Base-by-base conservation (phyloP, 2,329 filamentous ascomycete genomes). In the Diplocarpon rosae region DNA sequence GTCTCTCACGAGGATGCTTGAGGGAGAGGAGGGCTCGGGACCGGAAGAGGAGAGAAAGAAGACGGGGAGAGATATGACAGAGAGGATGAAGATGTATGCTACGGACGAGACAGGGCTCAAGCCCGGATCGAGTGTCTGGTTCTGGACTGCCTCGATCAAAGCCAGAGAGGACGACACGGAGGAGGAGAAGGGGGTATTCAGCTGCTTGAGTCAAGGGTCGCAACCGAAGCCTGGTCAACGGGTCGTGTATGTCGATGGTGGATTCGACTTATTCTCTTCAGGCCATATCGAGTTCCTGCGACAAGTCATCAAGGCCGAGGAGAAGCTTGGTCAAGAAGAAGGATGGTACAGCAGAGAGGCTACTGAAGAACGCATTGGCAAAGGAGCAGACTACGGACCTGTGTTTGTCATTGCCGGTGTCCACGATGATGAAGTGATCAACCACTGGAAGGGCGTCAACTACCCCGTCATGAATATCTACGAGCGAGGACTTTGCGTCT, bases 391-490 rank as follows among this genome's bases (percentile, higher is more conserved):
- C 64, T 94, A 93, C 59, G 72, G 76, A 0, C 87, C 88, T 0
- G 83, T 80, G 6, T 96, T 86, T 62, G 75, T 98, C n/a, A 78
- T 96, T 35, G 89, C 87, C 2, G 92, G 92, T 39, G 81, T 98
- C 17, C 92, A 98, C 65, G 85, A 95, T 58, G 92, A 98, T 63
- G 79, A 83, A 52, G 88, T 94, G 48, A 94, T 98, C 65, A 98
- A 98, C 66, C 72, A 83, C 58, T 93, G 88, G 84, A 96, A 96
- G 67, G 90, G 92, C 30, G 75, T 95, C 57, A 98, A 98, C 68
- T 98, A 95, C 62, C 92, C 92, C 20, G 96, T 98, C 67, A 98
- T 98, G 92, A 98, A 96, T 69, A 89, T 95, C 46, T 95, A 90
- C 59, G 92, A 98, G 70, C 83, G 92, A 34, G 89, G 89, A 1